Conservation (phyloP, 1,139 yeast genomes). For the Suhomyces guaymorum region DNA sequence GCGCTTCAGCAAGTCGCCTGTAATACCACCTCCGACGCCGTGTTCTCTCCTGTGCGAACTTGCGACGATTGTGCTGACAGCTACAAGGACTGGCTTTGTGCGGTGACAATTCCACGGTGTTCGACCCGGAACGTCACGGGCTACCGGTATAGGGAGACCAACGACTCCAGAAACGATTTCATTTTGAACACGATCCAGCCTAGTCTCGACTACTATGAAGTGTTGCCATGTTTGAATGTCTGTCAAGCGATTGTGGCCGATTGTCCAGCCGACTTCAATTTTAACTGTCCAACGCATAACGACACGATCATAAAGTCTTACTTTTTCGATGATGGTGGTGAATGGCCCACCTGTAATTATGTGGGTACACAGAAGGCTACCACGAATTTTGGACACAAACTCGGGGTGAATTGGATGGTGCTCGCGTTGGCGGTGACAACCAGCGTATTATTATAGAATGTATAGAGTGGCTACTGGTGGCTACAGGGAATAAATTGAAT, state of each 20-base stretch:
- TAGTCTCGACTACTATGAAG: slow-evolving; percentile 63
- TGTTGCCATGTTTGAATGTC: slow-evolving; percentile 81
- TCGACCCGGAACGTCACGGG: slow-evolving; percentile 46
- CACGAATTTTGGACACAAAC: slow-evolving; percentile 5
- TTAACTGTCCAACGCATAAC: slow-evolving; percentile 63
- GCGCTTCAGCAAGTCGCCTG: slow-evolving; percentile 81
- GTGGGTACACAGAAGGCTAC: slow-evolving; percentile 33
- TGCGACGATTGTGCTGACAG: slow-evolving; percentile 73
- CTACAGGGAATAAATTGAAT: too few species aligned
- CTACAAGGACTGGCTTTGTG: slow-evolving; percentile 87
- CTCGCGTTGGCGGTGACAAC: slow-evolving; percentile 1
- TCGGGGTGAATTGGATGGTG: slow-evolving; percentile 6
- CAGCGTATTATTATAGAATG: background rate
- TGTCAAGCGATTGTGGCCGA: slow-evolving; percentile 78
- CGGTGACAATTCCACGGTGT: slow-evolving; percentile 90
- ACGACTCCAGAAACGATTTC: slow-evolving; percentile 62
- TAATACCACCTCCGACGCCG: slow-evolving; percentile 65
- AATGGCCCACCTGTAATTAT: slow-evolving; percentile 45
- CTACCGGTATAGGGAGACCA: slow-evolving; percentile 36
- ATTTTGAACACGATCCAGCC: slow-evolving; percentile 63
- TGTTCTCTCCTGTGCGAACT: slow-evolving; percentile 69
- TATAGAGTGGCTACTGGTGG: background rate
- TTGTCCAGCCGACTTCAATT: slow-evolving; percentile 78
- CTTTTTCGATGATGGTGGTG: slow-evolving; percentile 38
- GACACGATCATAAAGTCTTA: slow-evolving; percentile 47